Evolutionary conservation across 805 yeast genomes (phyloP), one percentile per base, ranked within the genome.

Genomic region (Saccharomyces kudriavzevii): DNA sequence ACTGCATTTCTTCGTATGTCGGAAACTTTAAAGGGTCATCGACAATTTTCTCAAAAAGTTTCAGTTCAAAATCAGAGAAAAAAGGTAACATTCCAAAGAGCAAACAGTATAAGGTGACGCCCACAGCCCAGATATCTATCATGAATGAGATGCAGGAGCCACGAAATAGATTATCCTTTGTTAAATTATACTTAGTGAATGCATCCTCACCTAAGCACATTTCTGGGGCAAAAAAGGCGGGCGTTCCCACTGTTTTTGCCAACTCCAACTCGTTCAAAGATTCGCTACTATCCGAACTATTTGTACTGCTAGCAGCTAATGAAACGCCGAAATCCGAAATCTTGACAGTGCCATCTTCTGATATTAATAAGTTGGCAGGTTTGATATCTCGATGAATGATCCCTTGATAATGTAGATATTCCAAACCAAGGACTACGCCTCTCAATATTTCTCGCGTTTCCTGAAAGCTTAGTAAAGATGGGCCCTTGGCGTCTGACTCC

Each of bases 261-360:
- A 92, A 75, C 61, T 92, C 97, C 53, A 83, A 73, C 57, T 90
- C 97, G 58, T 80, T 76, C 26, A 62, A 49, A 2, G 64, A 48
- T 22, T 62, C 64, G 2, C 47, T 24, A 28, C 52, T 54, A 17
- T 54, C 52, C 4, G 54, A 58, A 11, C 48, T 59, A 25, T 56
- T 54, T 22, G 54, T 58, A n/a, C 52, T 55, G 1, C 60, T 50
- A 0, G 63, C 56, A 11, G 48, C 62, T 69, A 88, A 87, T 0
- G 97, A 89, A 13, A 94, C 96, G 25, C 99, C 98, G 71, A 92
- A 94, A 72, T 92, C 99, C n/a, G 95, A 84, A 45, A 92, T 94
- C 70, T 94, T 94, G 26, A 91, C 96, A 6, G 78, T 75, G 52
- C 84, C 82, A 59, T 87, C 84, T 14, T 78, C 71, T 28, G 87